Conservation (phyloP, 2,329 filamentous ascomycete genomes). For the Bertia moriformis region DNA sequence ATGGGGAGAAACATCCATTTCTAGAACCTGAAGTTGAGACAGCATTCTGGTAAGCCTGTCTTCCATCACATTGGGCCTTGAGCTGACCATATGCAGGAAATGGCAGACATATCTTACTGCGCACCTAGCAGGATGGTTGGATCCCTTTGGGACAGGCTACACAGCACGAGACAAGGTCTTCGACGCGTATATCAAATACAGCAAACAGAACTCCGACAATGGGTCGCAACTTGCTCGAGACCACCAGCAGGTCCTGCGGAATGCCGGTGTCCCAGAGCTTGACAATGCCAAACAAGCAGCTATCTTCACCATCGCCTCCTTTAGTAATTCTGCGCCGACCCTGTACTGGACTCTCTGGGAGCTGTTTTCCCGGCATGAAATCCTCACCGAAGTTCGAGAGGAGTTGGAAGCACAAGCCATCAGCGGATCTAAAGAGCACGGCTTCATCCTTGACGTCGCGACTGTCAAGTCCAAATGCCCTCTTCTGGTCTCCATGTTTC, state of each 20-base stretch:
- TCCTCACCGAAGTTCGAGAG: conserved; percentile 20
- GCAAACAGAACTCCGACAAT: conserved; percentile 2
- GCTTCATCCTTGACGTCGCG: conserved; percentile 12
- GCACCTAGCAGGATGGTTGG: too few species aligned
- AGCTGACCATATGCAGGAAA: too few species aligned
- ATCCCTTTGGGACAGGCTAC: too few species aligned
- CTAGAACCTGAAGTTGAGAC: too few species aligned
- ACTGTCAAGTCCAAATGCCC: conserved; percentile 17
- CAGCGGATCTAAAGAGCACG: background rate
- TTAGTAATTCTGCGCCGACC: conserved; percentile 25
- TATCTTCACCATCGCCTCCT: conserved; percentile 13
- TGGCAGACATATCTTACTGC: too few species aligned
- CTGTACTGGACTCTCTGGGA: conserved; percentile 28
- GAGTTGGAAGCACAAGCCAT: conserved; percentile 16
- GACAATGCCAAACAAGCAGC: conserved; percentile 4
- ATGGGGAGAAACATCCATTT: too few species aligned
- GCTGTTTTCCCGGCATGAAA: conserved; percentile 20
- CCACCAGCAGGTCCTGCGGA: conserved; percentile 4
- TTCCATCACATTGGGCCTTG: too few species aligned
- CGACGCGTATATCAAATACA: conserved; percentile 6
- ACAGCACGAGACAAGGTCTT: conserved; percentile 6
- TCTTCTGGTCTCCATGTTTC: conserved; percentile 16
- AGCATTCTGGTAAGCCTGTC: too few species aligned
- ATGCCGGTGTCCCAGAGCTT: background rate
- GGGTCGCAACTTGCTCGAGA: conserved; percentile 4